A percentile compares a stretch with the other conserved stretches of the same genome.
Evolutionary conservation across 768 basidiomycete genomes (phyloP).

Genomic region (Tulasnella sp.): DNA sequence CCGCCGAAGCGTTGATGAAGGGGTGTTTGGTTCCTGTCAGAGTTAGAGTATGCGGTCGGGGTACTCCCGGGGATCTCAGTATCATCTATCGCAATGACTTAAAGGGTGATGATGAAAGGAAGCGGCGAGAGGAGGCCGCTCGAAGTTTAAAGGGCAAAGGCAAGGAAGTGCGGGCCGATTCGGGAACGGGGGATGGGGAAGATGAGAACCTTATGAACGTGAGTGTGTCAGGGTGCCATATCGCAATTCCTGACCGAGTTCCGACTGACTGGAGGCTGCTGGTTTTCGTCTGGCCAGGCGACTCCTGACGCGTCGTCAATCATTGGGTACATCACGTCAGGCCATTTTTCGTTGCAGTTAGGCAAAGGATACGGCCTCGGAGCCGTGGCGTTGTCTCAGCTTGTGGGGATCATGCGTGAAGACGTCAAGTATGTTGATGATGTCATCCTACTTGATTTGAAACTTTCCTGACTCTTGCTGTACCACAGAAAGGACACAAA

Average conservation of each 20-base stretch:
- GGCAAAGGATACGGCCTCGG: slow-evolving; percentile 74
- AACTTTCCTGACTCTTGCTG: no score
- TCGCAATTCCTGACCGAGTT: not conserved
- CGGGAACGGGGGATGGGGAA: not conserved
- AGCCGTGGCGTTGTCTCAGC: slow-evolving; percentile 46
- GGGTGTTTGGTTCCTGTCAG: slow-evolving; percentile 60
- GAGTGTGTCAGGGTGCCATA: slow-evolving; percentile 7
- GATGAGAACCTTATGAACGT: not conserved
- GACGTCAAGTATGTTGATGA: slow-evolving; percentile 10
- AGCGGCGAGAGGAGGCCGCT: slow-evolving; percentile 30
- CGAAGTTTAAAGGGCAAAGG: slow-evolving; percentile 18
- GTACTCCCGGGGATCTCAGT: slow-evolving; percentile 65
- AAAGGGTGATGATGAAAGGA: slow-evolving; percentile 42
- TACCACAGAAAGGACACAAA: not conserved
- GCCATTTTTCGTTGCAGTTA: slow-evolving; percentile 66
- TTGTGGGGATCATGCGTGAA: slow-evolving; percentile 27
- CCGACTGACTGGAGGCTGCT: no score
- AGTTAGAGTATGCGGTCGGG: slow-evolving; percentile 51
- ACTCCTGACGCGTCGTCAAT: slow-evolving; percentile 36
- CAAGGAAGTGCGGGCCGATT: slow-evolving; percentile 27
- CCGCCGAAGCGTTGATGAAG: slow-evolving; percentile 39
- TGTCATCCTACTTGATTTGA: no score
- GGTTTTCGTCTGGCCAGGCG: no score
- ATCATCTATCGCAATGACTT: slow-evolving; percentile 50
- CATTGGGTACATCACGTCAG: slow-evolving; percentile 79